phyloP scores from a whole-genome alignment of 129 eudicot species.

The carrot (Daucus carota) region DH1_v3.0 NC_030385.2:762501-763000 shows the following conservation, averaged over 20 bases:
- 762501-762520: constrained; percentile 47
- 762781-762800: not conserved
- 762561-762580: constrained; percentile 67
- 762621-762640: not conserved
- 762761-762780: constrained; percentile 1
- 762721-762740: not conserved
- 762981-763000: too few species aligned
- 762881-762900: not conserved
- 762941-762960: too few species aligned
- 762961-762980: too few species aligned
- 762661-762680: not conserved
- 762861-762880: not conserved
- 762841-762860: not conserved
- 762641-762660: constrained; percentile 18
- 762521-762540: constrained; percentile 43
- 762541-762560: constrained; percentile 65
- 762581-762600: not conserved
- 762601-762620: not conserved
- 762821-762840: not conserved
- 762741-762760: not conserved
- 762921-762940: not conserved
- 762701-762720: constrained; percentile 1
- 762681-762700: not conserved
- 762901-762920: not conserved
- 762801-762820: not conserved